These are phyloP conservation scores for Paraphaeosphaeria sporulosa DNA, from an alignment of 2,329 filamentous ascomycete species.

Conservation along the genomic window DNA sequence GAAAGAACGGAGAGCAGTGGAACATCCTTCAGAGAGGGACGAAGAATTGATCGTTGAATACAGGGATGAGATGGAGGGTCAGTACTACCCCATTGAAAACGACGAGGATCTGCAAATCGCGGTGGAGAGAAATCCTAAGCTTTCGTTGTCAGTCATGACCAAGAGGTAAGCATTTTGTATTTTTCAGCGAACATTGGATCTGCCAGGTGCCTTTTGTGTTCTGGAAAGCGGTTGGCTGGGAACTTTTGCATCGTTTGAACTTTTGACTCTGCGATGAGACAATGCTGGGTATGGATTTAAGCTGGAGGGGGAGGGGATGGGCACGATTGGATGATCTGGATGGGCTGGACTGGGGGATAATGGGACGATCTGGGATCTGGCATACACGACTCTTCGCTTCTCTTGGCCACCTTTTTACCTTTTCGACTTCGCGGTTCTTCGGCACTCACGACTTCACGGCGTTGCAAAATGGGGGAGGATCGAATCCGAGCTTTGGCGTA, in stretches of 20 bases:
- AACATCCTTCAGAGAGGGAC: constrained; percentile 55
- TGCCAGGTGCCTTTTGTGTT: constrained; percentile 1
- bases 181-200: constrained; percentile 4
- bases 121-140: constrained; percentile 83
- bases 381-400: constrained; percentile 3
- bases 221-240: not conserved
- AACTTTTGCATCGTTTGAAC: constrained; percentile 3
- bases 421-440: constrained; percentile 4
- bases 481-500: constrained; percentile 1
- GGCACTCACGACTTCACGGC: constrained; percentile 16
- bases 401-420: constrained; percentile 1
- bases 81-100: constrained; percentile 76
- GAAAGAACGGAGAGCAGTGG: constrained; percentile 80
- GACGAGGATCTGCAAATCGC: constrained; percentile 84
- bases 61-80: constrained; percentile 80
- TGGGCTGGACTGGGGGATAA: not conserved
- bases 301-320: not conserved
- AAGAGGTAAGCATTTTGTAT: constrained; percentile 22
- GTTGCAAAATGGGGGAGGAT: constrained; percentile 15
- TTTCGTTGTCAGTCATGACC: constrained; percentile 67
- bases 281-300: not conserved
- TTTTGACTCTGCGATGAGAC: not conserved
- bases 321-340: not conserved
- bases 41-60: constrained; percentile 84
- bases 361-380: not conserved